Evolutionary conservation across 495 filamentous ascomycete genomes (phyloP).

Genomic region (Xylaria bambusicola): DNA sequence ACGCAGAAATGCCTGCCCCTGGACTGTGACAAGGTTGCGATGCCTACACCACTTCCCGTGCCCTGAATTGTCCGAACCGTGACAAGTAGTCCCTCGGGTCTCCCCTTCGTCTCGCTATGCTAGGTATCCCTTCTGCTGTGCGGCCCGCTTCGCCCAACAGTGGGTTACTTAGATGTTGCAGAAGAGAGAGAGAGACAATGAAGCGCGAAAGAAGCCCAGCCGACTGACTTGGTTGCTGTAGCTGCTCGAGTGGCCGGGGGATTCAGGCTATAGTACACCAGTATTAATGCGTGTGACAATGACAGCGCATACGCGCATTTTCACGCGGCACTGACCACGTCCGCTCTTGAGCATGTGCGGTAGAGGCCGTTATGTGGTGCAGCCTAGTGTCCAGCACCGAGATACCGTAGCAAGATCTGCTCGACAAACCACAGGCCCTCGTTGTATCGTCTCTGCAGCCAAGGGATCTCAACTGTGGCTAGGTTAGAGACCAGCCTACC

Average conservation of each 20-base stretch:
- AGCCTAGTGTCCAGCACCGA: not conserved
- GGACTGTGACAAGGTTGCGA: constrained; percentile 1
- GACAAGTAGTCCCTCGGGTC: constrained; percentile 4
- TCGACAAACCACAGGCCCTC: constrained; percentile 5
- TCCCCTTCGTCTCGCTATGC: not conserved
- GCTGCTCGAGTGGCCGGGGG: constrained; percentile 26
- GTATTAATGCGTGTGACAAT: constrained; percentile 38
- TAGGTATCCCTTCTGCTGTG: constrained; percentile 5
- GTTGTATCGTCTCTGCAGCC: constrained; percentile 15
- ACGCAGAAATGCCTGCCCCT: constrained; percentile 1
- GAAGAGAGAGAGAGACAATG: constrained; percentile 20
- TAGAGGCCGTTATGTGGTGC: not conserved
- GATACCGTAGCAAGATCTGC: constrained; percentile 10
- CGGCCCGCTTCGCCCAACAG: constrained; percentile 16
- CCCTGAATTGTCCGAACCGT: constrained; percentile 17
- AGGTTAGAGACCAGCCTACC: constrained; percentile 13
- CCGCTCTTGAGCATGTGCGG: not conserved
- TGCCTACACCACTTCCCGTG: constrained; percentile 5
- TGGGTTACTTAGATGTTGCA: not conserved
- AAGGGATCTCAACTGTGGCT: constrained; percentile 16
- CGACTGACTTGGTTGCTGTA: constrained; percentile 23
- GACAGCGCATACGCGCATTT: constrained; percentile 36
- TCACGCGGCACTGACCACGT: constrained; percentile 4
- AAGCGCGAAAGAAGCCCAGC: constrained; percentile 15
- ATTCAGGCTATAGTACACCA: constrained; percentile 36